Conservation (phyloP, 148 eudicot genomes). For the Vaccinium macrocarpon region DNA sequence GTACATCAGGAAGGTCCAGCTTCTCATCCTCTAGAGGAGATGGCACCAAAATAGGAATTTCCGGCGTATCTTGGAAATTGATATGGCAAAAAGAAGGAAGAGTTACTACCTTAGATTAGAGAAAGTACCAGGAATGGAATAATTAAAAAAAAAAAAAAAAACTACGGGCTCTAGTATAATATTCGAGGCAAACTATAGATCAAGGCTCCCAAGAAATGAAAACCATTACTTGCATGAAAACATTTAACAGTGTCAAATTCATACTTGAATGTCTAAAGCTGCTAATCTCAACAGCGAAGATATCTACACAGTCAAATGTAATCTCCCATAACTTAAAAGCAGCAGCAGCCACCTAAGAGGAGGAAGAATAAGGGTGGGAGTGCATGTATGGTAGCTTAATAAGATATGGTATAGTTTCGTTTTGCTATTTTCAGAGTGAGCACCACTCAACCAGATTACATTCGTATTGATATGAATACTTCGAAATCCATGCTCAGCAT, state of each 20-base stretch:
- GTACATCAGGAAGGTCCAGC: constrained; percentile 72
- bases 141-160: too few species aligned
- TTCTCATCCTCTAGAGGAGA: constrained; percentile 40
- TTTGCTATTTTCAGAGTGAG: not conserved
- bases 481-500: too few species aligned
- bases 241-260: not conserved
- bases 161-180: not conserved
- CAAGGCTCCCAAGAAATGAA: not conserved
- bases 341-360: too few species aligned
- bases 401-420: not conserved
- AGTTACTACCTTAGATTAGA: not conserved
- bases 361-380: too few species aligned
- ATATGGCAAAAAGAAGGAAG: constrained; percentile 35
- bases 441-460: not conserved
- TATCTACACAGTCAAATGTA: too few species aligned
- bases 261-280: not conserved
- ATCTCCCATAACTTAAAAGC: too few species aligned
- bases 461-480: not conserved
- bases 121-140: not conserved
- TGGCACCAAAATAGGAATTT: constrained; percentile 39
- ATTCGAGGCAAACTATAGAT: not conserved
- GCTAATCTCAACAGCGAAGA: not conserved
- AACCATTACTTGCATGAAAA: not conserved
- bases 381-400: not conserved
- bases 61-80: constrained; percentile 48